Conservation (phyloP, 768 basidiomycete species). For the Podaxis sp. region DNA sequence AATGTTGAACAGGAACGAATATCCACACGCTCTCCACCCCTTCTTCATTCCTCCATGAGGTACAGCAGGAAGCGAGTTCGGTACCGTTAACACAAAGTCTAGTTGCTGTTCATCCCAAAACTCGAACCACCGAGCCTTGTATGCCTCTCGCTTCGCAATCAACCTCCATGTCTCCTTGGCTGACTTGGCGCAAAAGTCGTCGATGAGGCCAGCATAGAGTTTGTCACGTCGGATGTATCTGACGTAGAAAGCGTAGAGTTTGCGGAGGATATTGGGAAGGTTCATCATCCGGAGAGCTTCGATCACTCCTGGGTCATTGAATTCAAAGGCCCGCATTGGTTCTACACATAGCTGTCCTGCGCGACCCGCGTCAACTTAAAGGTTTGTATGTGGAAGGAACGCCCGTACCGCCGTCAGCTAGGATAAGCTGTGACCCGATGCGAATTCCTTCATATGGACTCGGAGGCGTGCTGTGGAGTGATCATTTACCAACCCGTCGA, state of each 20-base stretch:
- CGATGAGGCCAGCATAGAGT: slow-evolving; percentile 53
- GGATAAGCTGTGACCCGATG: slow-evolving; percentile 50
- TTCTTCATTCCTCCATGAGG: slow-evolving; percentile 54
- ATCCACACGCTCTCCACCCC: slow-evolving; percentile 52
- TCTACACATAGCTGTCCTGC: slow-evolving; percentile 26
- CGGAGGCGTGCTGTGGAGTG: slow-evolving; percentile 35
- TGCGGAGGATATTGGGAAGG: slow-evolving; percentile 48
- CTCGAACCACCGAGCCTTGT: slow-evolving; percentile 42
- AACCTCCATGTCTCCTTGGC: slow-evolving; percentile 47
- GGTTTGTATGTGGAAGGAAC: not conserved
- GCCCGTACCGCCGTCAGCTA: slow-evolving; percentile 47
- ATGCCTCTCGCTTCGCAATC: slow-evolving; percentile 45
- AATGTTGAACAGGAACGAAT: slow-evolving; percentile 64
- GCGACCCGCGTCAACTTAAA: not conserved
- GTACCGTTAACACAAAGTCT: slow-evolving; percentile 61
- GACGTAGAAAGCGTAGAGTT: slow-evolving; percentile 50
- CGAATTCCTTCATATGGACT: slow-evolving; percentile 52
- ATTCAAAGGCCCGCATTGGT: slow-evolving; percentile 40
- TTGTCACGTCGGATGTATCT: slow-evolving; percentile 52
- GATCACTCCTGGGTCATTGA: slow-evolving; percentile 48
- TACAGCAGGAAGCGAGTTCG: slow-evolving; percentile 55
- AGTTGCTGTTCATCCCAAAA: slow-evolving; percentile 40
- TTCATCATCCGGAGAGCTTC: slow-evolving; percentile 37
- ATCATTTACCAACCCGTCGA: not conserved
- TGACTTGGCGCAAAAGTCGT: slow-evolving; percentile 43